A percentile compares a stretch with the other conserved stretches of the same genome.
phyloP scores from a whole-genome alignment of 352 stramenopile species.

The Phytophthora megakarya region DNA sequence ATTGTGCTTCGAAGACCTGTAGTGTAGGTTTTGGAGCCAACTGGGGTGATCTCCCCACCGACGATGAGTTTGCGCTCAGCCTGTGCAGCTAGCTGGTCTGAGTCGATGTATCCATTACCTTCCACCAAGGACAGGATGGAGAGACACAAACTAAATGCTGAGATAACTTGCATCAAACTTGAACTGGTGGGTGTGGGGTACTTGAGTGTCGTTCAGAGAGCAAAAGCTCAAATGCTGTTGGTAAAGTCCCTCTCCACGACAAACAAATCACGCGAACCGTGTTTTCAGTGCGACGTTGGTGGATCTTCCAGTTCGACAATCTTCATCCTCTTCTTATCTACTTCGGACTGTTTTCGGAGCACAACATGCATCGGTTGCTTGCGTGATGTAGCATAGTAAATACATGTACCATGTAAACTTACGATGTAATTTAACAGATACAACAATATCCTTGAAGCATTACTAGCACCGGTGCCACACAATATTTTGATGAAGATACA shows the following conservation, averaged over 20 bases:
- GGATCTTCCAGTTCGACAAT: not conserved
- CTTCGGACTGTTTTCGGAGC: not conserved
- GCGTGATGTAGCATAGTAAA: too few relatives aligned
- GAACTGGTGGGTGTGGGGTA: not conserved
- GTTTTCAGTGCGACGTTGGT: not conserved
- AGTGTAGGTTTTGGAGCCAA: slow-evolving; percentile 41
- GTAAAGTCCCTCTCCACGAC: not conserved
- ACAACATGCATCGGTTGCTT: not conserved
- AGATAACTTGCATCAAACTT: not conserved
- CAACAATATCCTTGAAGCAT: too few relatives aligned
- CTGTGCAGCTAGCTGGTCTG: not conserved
- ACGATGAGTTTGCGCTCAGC: not conserved
- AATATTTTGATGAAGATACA: too few relatives aligned
- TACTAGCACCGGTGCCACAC: too few relatives aligned
- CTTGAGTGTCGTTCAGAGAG: not conserved
- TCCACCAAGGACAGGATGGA: not conserved
- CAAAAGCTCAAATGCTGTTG: not conserved
- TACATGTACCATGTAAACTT: too few relatives aligned
- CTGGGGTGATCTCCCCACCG: slow-evolving; percentile 32
- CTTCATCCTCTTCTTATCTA: not conserved
- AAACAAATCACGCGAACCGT: not conserved
- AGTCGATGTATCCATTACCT: not conserved
- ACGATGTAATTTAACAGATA: too few relatives aligned
- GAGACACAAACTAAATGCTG: not conserved
- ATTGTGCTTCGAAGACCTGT: slow-evolving; percentile 12